Evolutionary conservation across 805 yeast genomes (phyloP).

Genomic region (Yamadazyma insecticola): DNA sequence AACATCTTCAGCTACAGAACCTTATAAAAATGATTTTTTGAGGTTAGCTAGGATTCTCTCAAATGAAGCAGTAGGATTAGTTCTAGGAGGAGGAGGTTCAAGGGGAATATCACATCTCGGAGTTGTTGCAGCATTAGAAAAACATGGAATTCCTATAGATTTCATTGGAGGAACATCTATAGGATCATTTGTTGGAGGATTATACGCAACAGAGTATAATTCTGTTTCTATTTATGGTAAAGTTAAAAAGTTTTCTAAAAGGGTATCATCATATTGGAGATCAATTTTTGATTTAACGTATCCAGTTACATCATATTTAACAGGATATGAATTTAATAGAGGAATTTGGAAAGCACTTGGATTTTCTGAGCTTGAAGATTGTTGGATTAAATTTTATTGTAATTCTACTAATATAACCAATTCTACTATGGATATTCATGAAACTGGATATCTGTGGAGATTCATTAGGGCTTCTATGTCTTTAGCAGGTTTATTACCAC

Average conservation of each 20-base stretch:
- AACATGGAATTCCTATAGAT: constrained; percentile 89
- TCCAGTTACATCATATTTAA: constrained; percentile 90
- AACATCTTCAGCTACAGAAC: constrained; percentile 27
- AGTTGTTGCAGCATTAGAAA: constrained; percentile 84
- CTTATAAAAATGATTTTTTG: constrained; percentile 83
- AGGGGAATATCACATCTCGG: constrained; percentile 93
- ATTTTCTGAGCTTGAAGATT: constrained; percentile 87
- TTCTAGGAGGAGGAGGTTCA: constrained; percentile 97
- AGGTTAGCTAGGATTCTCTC: constrained; percentile 85
- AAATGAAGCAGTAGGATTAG: constrained; percentile 91
- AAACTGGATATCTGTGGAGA: constrained; percentile 92
- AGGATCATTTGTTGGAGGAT: constrained; percentile 93
- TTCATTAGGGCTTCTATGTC: constrained; percentile 96
- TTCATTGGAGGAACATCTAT: constrained; percentile 95
- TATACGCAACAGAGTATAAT: constrained; percentile 90
- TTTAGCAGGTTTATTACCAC: constrained; percentile 88
- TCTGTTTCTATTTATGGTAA: constrained; percentile 87
- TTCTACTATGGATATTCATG: constrained; percentile 91
- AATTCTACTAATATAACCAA: constrained; percentile 94
- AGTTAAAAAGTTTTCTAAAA: constrained; percentile 77
- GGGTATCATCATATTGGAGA: constrained; percentile 85
- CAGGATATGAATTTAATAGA: constrained; percentile 95
- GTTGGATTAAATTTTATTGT: constrained; percentile 85
- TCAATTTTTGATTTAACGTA: constrained; percentile 79
- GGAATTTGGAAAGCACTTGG: constrained; percentile 98